Conservation (phyloP, 139 green algal genomes). For the Auxenochlorella pyrenoidosa region DNA sequence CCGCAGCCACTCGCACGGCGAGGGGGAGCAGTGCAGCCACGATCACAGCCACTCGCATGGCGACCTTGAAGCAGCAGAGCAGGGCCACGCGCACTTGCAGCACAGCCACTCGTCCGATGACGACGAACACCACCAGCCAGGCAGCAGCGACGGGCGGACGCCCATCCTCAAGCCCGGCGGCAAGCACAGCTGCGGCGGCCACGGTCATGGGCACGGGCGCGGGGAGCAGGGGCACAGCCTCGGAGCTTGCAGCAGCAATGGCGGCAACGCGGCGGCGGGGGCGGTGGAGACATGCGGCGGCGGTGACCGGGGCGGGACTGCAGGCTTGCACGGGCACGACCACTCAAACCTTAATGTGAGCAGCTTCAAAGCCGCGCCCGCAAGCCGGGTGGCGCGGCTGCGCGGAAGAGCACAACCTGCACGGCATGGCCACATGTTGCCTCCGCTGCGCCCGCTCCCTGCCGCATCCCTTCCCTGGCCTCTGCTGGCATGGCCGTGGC, state of each 20-base stretch:
- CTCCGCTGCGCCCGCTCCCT: no score
- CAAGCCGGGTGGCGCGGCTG: no score
- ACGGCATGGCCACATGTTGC: no score
- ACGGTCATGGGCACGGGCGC: neutral
- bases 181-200: neutral
- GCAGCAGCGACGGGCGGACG: neutral
- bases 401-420: no score
- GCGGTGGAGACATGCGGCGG: neutral
- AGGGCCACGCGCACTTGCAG: neutral
- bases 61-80: neutral
- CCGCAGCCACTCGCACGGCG: neutral
- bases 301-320: neutral
- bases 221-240: neutral
- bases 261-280: neutral
- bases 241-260: neutral
- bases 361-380: neutral
- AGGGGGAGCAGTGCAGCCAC: neutral
- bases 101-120: neutral
- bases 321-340: neutral
- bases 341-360: slow-evolving; percentile 58
- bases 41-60: slow-evolving; percentile 38
- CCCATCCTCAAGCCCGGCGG: slow-evolving; percentile 2
- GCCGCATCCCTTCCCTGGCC: neutral
- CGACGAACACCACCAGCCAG: neutral
- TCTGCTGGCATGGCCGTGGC: no score